A percentile compares a stretch with the other conserved stretches of the same genome.
These are phyloP conservation scores for Verticillium zaregamsianum DNA, from an alignment of 2,329 filamentous ascomycete species.

Conservation along the genomic window DNA sequence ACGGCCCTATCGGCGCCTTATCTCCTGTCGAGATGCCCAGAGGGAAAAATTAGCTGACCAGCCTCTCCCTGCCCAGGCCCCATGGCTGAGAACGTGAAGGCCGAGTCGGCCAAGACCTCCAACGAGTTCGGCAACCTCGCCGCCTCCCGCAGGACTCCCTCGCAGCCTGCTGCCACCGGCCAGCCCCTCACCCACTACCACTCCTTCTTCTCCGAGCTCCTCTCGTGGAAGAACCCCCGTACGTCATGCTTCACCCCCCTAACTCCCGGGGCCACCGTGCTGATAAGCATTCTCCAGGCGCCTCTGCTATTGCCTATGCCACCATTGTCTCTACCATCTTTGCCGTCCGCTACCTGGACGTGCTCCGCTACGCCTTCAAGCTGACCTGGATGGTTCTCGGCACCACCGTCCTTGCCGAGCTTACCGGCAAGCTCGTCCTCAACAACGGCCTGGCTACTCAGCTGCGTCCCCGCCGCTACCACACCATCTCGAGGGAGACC, in stretches of 20 bases:
- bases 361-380: constrained; percentile 62
- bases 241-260: constrained; percentile 24
- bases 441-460: constrained; percentile 61
- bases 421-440: constrained; percentile 56
- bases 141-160: constrained; percentile 50
- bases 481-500: constrained; percentile 59
- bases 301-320: constrained; percentile 61
- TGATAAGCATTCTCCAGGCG: constrained; percentile 36
- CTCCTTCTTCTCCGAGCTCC: constrained; percentile 64
- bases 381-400: constrained; percentile 59
- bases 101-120: constrained; percentile 50
- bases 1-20: not conserved
- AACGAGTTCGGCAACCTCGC: constrained; percentile 55
- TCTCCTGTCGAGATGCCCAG: not conserved
- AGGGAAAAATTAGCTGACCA: not conserved
- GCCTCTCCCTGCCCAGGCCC: constrained; percentile 37
- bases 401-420: constrained; percentile 57
- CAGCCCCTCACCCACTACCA: constrained; percentile 66
- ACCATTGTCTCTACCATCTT: constrained; percentile 57
- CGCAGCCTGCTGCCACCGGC: constrained; percentile 51
- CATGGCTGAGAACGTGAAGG: constrained; percentile 54
- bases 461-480: constrained; percentile 63
- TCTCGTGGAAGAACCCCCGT: constrained; percentile 68
- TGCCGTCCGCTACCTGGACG: constrained; percentile 60
- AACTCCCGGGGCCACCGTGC: constrained; percentile 1